Evolutionary conservation across 192 early-diverging fungal species (phyloP).

Genomic region (Pilaira anomala): DNA sequence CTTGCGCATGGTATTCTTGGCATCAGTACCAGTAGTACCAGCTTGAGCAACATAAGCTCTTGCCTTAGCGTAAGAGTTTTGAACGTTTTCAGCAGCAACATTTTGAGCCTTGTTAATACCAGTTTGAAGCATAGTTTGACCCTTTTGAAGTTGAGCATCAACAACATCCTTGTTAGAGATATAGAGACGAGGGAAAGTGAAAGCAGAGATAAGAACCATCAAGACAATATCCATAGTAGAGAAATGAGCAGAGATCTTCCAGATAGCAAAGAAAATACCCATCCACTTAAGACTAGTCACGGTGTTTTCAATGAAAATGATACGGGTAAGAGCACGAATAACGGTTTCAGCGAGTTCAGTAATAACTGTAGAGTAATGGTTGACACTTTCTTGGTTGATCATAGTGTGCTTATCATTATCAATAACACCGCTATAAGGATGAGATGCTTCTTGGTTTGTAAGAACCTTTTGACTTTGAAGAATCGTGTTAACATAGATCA

Average conservation of each 20-base stretch:
- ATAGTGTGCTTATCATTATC: background rate
- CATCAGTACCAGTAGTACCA: constrained; percentile 31
- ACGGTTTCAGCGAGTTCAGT: constrained; percentile 16
- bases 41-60: constrained; percentile 17
- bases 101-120: constrained; percentile 4
- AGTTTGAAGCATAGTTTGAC: constrained; percentile 5
- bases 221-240: constrained; percentile 18
- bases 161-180: constrained; percentile 26
- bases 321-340: constrained; percentile 14
- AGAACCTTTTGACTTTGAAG: constrained; percentile 17
- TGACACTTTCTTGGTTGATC: constrained; percentile 13
- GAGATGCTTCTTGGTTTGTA: constrained; percentile 4
- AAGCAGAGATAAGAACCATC: constrained; percentile 9
- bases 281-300: constrained; percentile 22
- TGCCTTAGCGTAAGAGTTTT: constrained; percentile 23
- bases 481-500: constrained; percentile 20
- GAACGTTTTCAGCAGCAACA: constrained; percentile 3
- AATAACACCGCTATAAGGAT: constrained; percentile 13
- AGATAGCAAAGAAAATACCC: constrained; percentile 12
- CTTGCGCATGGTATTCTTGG: constrained; percentile 20
- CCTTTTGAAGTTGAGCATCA: constrained; percentile 21
- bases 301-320: constrained; percentile 24
- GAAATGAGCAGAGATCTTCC: constrained; percentile 22
- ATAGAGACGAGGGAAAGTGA: constrained; percentile 27
- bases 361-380: constrained; percentile 6